Percentiles rank a stretch among this genome's conserved stretches.
These are phyloP conservation scores for Ilyonectria destructans DNA, from an alignment of 2,329 filamentous ascomycete genomes.

Conservation along the genomic window DNA sequence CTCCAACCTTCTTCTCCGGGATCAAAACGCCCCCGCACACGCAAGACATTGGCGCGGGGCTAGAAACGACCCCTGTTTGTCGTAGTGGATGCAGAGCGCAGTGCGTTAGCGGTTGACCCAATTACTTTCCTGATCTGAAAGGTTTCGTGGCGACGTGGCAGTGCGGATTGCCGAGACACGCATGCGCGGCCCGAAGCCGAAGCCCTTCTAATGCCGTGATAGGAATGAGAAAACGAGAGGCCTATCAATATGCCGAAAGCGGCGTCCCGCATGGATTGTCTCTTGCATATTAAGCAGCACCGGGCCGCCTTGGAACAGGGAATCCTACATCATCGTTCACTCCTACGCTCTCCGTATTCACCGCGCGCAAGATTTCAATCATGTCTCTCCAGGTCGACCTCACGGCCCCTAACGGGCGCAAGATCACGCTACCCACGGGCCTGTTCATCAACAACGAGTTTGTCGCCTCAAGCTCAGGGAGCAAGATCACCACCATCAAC, in stretches of 20 bases:
- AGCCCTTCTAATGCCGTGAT: background rate
- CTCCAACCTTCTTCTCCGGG: background rate
- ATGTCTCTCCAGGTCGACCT: constrained; percentile 64
- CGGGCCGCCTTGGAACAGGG: constrained; percentile 2
- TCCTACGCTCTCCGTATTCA: background rate
- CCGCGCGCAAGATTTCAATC: background rate
- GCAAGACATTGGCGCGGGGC: background rate
- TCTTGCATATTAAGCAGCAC: constrained; percentile 15
- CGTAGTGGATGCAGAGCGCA: constrained; percentile 3
- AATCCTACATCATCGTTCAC: constrained; percentile 3
- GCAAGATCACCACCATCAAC: constrained; percentile 73
- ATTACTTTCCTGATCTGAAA: constrained; percentile 23
- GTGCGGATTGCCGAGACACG: background rate
- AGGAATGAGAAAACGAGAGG: constrained; percentile 7
- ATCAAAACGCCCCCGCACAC: constrained; percentile 2
- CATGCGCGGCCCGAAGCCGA: background rate
- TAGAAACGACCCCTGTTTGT: background rate
- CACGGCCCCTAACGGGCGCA: constrained; percentile 78
- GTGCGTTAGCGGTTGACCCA: constrained; percentile 10
- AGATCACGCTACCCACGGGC: constrained; percentile 76
- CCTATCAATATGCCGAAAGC: constrained; percentile 29
- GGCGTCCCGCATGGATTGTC: constrained; percentile 6
- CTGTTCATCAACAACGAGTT: constrained; percentile 84
- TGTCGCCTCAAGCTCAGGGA: constrained; percentile 70
- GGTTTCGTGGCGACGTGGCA: constrained; percentile 8